Base-by-base conservation (phyloP, 179 eudicot genomes). In the Camellia oleifera region DNA sequence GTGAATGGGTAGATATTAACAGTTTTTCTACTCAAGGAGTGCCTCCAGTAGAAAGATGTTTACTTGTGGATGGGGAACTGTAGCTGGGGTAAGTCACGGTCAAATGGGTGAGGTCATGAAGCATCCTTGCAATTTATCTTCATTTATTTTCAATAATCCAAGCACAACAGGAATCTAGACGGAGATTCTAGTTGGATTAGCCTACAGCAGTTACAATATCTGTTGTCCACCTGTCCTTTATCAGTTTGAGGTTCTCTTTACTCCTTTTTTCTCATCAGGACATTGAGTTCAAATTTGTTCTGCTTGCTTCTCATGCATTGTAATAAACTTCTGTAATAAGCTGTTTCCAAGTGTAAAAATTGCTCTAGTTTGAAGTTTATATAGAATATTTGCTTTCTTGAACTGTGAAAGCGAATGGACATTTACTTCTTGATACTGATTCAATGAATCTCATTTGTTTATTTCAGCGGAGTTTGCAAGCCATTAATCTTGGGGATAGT, bases 401-500 rank as follows among this genome's bases (percentile, higher is more conserved):
- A 54, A 40, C 17, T 54, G 53, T 56, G 52, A 42, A 17, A 68
- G 50, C 53, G 7, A 10, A 18, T 17, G 61, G 58, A 12, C 3
- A 54, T 53, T 46, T 77, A 13, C 50, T 56, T 69, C n/a, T 68
- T 78, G n/a, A 17, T 65, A 40, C 17, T 56, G 66, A 4, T 12
- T 56, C 54, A 13, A 52, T 9, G 4, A 62, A 46, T 69, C 64
- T 57, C 14, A 73, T 20, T 77, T 80, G 54, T 76, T 54, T 42
- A 12, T 69, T 61, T 79, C 50, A 68, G 71, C 87, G 90, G 95
- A 88, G 82, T 80, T 85, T 93, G 66, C 91, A 93, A 78, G 97
- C 97, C 53, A 85, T 91, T 69, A 93, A 93, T 82, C 87, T 93
- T 52, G 97, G 97, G 53, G 97, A 93, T 81, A 93, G 97, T 73